Percentiles rank a stretch among this genome's conserved stretches.
Evolutionary conservation across 257 asterid genomes (phyloP).

Genomic region (Linderniella brevidens): DNA sequence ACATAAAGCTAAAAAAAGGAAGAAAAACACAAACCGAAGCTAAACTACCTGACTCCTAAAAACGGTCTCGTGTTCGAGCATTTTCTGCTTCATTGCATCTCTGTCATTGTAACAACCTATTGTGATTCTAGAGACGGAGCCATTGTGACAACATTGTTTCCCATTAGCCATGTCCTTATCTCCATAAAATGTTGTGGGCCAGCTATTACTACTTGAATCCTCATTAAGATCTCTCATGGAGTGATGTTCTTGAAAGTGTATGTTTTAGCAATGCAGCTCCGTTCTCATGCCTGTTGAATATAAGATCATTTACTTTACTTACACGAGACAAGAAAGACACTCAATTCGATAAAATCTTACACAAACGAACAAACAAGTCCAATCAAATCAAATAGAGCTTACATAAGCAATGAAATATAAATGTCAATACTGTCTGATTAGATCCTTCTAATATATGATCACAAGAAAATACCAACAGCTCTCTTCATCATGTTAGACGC

Average conservation of each 20-base stretch:
- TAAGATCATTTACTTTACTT: conserved; percentile 3
- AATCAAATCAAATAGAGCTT: no score
- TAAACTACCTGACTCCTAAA: conserved; percentile 67
- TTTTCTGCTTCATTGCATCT: conserved; percentile 69
- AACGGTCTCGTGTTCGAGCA: conserved; percentile 84
- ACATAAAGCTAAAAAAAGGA: no score
- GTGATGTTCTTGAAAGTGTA: conserved; percentile 43
- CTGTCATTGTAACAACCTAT: conserved; percentile 43
- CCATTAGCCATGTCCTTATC: conserved; percentile 37
- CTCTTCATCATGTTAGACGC: no score
- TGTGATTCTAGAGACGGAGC: conserved; percentile 27
- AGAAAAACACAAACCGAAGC: conserved; percentile 7
- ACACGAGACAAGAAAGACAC: no score
- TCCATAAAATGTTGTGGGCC: conserved; percentile 53
- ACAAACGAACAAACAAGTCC: no score
- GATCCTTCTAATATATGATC: no score
- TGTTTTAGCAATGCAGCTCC: conserved; percentile 54
- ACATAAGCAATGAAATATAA: no score
- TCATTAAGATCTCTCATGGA: conserved; percentile 87
- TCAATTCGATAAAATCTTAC: no score
- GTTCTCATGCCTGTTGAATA: conserved; percentile 67
- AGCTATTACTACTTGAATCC: conserved; percentile 55
- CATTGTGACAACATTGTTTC: conserved; percentile 43
- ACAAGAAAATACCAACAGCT: no score
- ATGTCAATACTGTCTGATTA: no score